A percentile compares a stretch with the other conserved stretches of the same genome.
Evolutionary conservation across 2,329 filamentous ascomycete species (phyloP).

Genomic region (Microdochium nivale): DNA sequence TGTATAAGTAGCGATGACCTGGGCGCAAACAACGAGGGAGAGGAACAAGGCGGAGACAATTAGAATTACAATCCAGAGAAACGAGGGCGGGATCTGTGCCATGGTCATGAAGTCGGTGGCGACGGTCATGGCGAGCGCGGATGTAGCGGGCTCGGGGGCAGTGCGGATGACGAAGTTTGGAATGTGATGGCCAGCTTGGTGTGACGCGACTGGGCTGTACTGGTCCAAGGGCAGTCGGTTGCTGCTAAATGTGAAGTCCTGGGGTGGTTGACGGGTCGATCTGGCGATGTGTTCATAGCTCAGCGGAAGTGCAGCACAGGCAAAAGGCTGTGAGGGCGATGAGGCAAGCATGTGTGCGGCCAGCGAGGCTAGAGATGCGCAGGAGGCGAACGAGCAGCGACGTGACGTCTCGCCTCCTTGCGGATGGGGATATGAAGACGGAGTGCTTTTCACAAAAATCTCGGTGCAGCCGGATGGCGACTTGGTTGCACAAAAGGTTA

Average conservation of each 20-base stretch:
- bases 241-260: neutral
- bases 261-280: neutral
- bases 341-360: neutral
- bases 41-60: conserved; percentile 49
- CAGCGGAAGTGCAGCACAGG: neutral
- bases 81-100: conserved; percentile 24
- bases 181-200: neutral
- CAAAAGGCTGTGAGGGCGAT: neutral
- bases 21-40: conserved; percentile 43
- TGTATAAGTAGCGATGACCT: conserved; percentile 42
- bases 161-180: neutral
- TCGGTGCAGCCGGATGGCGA: neutral
- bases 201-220: neutral
- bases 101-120: neutral
- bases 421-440: neutral
- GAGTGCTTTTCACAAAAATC: neutral
- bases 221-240: neutral
- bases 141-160: neutral
- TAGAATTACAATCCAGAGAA: conserved; percentile 50
- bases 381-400: neutral
- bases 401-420: neutral
- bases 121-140: neutral
- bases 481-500: neutral
- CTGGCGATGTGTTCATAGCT: neutral
- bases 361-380: neutral